These are phyloP conservation scores for Amaranthus tricolor DNA, from an alignment of 179 eudicot genomes.

Conservation along the genomic window DNA sequence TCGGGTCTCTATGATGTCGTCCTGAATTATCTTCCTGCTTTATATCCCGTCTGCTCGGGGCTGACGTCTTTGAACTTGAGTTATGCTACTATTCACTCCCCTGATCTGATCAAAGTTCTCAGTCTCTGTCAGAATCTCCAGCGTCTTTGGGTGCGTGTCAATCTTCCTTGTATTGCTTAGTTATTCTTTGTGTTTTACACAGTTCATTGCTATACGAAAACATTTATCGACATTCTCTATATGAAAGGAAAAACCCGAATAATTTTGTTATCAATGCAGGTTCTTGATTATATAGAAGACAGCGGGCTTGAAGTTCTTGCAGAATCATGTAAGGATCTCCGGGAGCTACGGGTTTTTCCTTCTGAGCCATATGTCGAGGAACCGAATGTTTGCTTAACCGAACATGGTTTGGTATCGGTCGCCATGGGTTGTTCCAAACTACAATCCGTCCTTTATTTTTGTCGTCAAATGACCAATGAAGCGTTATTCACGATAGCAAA, in stretches of 20 bases:
- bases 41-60: slow-evolving; percentile 61
- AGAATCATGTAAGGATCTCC: slow-evolving; percentile 75
- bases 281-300: slow-evolving; percentile 89
- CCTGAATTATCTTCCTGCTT: slow-evolving; percentile 72
- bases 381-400: slow-evolving; percentile 75
- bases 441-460: slow-evolving; percentile 80
- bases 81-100: slow-evolving; percentile 70
- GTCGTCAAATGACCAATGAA: slow-evolving; percentile 87
- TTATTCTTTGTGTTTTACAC: neutral
- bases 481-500: slow-evolving; percentile 69
- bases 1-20: slow-evolving; percentile 88
- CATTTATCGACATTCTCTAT: too few species aligned
- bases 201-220: too few species aligned
- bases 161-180: neutral
- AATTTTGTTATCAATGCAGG: slow-evolving; percentile 39
- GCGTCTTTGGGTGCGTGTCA: slow-evolving; percentile 77
- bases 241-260: too few species aligned
- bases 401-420: slow-evolving; percentile 84
- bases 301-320: slow-evolving; percentile 73
- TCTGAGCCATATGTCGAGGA: slow-evolving; percentile 79
- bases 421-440: slow-evolving; percentile 87
- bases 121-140: slow-evolving; percentile 68
- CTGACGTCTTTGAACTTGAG: slow-evolving; percentile 86
- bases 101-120: slow-evolving; percentile 71
- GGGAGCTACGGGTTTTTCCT: slow-evolving; percentile 86